A percentile compares a stretch with the other conserved stretches of the same genome.
phyloP scores from a whole-genome alignment of 805 yeast genomes.

The Pichia scutulata region DNA sequence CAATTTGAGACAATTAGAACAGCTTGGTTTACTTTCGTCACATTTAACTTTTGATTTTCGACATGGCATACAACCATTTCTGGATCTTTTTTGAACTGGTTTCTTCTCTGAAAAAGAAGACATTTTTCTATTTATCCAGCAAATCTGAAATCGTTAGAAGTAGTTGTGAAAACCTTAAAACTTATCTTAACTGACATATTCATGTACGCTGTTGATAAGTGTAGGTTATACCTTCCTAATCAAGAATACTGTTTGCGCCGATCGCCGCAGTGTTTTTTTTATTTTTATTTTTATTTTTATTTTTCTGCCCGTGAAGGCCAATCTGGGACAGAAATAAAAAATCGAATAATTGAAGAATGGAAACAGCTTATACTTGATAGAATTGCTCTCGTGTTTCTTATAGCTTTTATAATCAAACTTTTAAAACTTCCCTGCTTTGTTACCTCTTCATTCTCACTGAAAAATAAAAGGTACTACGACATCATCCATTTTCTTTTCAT shows the following conservation, averaged over 20 bases:
- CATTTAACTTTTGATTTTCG: slow-evolving; percentile 60
- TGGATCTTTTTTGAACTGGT: slow-evolving; percentile 33
- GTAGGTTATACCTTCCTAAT: background rate
- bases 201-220: background rate
- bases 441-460: background rate
- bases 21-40: slow-evolving; percentile 57
- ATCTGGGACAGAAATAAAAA: background rate
- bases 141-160: background rate
- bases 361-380: background rate
- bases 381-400: background rate
- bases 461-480: background rate
- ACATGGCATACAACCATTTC: slow-evolving; percentile 57
- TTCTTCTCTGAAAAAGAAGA: background rate
- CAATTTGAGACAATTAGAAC: slow-evolving; percentile 47
- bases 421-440: background rate
- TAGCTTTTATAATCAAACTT: too few species aligned
- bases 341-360: background rate
- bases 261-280: background rate
- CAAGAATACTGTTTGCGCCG: background rate
- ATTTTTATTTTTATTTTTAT: too few species aligned
- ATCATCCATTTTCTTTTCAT: background rate
- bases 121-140: background rate
- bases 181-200: too few species aligned
- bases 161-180: background rate
- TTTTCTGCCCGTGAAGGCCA: background rate